Conservation (phyloP, 2,329 filamentous ascomycete species). For the Ascomycota sp. region DNA sequence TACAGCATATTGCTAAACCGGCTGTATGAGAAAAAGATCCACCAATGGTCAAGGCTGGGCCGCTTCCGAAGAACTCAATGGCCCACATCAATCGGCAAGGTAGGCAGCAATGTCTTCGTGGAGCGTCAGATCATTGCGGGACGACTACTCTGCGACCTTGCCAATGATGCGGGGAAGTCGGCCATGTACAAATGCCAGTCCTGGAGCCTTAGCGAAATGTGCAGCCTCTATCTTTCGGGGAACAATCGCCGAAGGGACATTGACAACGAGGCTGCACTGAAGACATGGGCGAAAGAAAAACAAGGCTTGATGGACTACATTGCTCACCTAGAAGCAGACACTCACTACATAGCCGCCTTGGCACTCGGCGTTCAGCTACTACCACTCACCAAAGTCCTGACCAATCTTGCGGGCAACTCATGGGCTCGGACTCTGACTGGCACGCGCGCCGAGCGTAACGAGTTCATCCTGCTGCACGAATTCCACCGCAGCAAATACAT, state of each 20-base stretch:
- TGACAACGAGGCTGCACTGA: slow-evolving; percentile 70
- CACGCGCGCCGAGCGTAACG: slow-evolving; percentile 89
- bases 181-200: slow-evolving; percentile 93
- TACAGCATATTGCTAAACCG: slow-evolving; percentile 77
- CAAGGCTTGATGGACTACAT: slow-evolving; percentile 83
- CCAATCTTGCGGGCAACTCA: slow-evolving; percentile 90
- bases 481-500: slow-evolving; percentile 96
- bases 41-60: slow-evolving; percentile 84
- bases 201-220: slow-evolving; percentile 97
- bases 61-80: slow-evolving; percentile 63
- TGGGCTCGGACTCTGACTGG: slow-evolving; percentile 92
- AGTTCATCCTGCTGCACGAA: slow-evolving; percentile 95
- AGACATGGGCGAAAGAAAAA: slow-evolving; percentile 56
- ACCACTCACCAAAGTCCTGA: slow-evolving; percentile 80
- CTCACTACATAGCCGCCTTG: slow-evolving; percentile 82
- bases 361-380: slow-evolving; percentile 78
- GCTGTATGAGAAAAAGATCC: slow-evolving; percentile 72
- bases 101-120: slow-evolving; percentile 74
- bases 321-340: slow-evolving; percentile 83
- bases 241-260: slow-evolving; percentile 57
- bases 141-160: slow-evolving; percentile 75
- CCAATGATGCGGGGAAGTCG: slow-evolving; percentile 91
- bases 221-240: slow-evolving; percentile 60
- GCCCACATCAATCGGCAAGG: slow-evolving; percentile 69
- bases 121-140: slow-evolving; percentile 79